phyloP scores from a whole-genome alignment of 2,329 filamentous ascomycete genomes.

The Pseudocercospora cruenta region DNA sequence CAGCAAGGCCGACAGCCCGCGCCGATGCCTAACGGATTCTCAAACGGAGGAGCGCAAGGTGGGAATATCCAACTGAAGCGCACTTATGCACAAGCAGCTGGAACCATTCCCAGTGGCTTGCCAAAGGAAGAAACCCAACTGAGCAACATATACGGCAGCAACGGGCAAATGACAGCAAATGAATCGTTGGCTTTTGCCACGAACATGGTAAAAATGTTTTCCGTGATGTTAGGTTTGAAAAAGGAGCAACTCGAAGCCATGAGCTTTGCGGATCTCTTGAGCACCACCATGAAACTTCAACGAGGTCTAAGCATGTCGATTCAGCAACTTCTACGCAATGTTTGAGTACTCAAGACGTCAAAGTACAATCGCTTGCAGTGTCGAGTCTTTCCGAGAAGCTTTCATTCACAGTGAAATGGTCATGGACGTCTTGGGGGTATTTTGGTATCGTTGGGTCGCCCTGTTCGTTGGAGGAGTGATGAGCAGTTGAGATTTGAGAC shows the following conservation, averaged over 20 bases:
- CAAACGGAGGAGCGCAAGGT: not conserved
- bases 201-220: not conserved
- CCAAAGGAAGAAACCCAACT: not conserved
- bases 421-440: not conserved
- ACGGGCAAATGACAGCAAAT: too few species aligned
- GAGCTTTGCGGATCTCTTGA: not conserved
- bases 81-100: not conserved
- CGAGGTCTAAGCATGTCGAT: not conserved
- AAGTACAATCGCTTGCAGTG: not conserved
- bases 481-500: not conserved
- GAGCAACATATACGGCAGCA: too few species aligned
- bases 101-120: not conserved
- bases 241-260: not conserved
- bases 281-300: not conserved
- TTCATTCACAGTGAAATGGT: not conserved
- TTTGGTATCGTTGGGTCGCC: not conserved
- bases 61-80: not conserved
- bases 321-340: not conserved
- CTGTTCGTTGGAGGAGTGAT: not conserved
- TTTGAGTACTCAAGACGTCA: not conserved
- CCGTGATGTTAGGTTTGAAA: not conserved
- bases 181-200: not conserved
- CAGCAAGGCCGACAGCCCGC: conserved; percentile 26
- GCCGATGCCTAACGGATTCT: conserved; percentile 4
- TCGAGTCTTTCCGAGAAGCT: not conserved